phyloP scores from a whole-genome alignment of 257 asterid genomes.

The Oldenlandia corymbosa region DNA sequence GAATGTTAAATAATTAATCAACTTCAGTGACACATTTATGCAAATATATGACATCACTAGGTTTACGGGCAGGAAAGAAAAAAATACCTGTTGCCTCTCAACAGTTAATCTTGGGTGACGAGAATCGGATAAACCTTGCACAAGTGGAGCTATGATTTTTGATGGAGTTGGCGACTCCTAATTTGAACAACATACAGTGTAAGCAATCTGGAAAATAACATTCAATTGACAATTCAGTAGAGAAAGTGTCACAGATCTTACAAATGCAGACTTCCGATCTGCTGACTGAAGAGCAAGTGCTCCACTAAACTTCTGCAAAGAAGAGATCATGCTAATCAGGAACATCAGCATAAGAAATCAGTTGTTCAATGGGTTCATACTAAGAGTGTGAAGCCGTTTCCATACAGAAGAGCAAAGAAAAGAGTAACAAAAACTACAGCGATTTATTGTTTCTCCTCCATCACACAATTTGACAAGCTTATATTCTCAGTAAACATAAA shows the following conservation, averaged over 20 bases:
- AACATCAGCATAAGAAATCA: neutral
- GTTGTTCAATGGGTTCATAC: neutral
- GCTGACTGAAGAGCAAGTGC: conserved; percentile 61
- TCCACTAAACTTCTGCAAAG: conserved; percentile 64
- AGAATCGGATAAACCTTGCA: conserved; percentile 84
- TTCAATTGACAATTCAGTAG: conserved; percentile 8
- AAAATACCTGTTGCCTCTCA: conserved; percentile 79
- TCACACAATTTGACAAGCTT: neutral
- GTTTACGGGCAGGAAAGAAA: conserved; percentile 6
- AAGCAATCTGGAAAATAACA: conserved; percentile 18
- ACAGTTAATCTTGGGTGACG: conserved; percentile 64
- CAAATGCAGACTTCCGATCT: conserved; percentile 66
- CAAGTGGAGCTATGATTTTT: conserved; percentile 53
- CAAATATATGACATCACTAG: neutral
- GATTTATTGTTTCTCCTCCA: too few relatives aligned
- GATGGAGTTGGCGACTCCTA: conserved; percentile 99
- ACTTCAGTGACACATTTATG: neutral
- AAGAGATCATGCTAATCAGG: conserved; percentile 12
- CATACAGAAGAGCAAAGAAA: neutral
- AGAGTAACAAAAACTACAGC: neutral
- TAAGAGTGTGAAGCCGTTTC: neutral
- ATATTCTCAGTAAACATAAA: neutral
- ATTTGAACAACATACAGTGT: conserved; percentile 17
- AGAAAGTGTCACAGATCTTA: conserved; percentile 31
- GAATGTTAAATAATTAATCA: neutral